Evolutionary conservation across 2,329 filamentous ascomycete species (phyloP).

Genomic region (Cladosporium velox): DNA sequence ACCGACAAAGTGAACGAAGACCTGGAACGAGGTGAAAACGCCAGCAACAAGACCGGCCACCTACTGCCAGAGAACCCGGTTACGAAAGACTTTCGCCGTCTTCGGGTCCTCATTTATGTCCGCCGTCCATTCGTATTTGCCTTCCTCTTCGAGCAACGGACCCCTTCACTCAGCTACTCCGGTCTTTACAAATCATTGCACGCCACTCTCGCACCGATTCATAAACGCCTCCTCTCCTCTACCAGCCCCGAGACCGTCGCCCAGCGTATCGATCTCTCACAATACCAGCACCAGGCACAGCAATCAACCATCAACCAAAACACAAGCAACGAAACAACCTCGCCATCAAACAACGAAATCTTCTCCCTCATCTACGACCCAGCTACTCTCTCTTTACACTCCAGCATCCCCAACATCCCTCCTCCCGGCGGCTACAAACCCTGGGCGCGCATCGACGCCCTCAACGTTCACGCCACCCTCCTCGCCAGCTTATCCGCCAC

Average conservation of each 20-base stretch:
- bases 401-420: conserved; percentile 65
- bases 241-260: conserved; percentile 47
- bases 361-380: conserved; percentile 65
- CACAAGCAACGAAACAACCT: conserved; percentile 31
- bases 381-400: conserved; percentile 58
- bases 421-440: conserved; percentile 46
- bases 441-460: conserved; percentile 60
- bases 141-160: conserved; percentile 67
- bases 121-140: conserved; percentile 75
- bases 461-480: conserved; percentile 63
- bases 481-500: conserved; percentile 59
- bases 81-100: conserved; percentile 29
- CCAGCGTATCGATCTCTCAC: conserved; percentile 41
- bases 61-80: conserved; percentile 9
- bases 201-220: conserved; percentile 52
- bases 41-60: conserved; percentile 3
- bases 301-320: too few relatives aligned
- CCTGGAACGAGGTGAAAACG: conserved; percentile 4
- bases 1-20: conserved; percentile 22
- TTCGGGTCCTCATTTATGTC: conserved; percentile 72
- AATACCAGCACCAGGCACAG: conserved; percentile 19
- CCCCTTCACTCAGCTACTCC: conserved; percentile 53
- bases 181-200: conserved; percentile 54
- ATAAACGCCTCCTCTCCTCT: conserved; percentile 46
- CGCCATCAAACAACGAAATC: conserved; percentile 47